phyloP scores from a whole-genome alignment of 352 stramenopile species.

The Globisporangium recalcitrans region DNA sequence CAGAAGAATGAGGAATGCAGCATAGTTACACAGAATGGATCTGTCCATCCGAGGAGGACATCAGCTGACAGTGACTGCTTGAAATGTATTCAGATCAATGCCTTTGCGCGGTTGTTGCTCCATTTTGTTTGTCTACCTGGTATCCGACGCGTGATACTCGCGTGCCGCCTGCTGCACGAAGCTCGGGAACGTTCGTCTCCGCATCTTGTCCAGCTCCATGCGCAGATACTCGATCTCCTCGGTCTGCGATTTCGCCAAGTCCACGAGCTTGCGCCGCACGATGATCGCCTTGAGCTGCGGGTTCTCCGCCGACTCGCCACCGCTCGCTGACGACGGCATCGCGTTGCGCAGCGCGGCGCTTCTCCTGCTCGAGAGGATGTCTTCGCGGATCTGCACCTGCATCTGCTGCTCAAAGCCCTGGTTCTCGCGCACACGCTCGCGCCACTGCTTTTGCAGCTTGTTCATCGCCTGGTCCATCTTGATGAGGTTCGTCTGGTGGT shows the following conservation, averaged over 20 bases:
- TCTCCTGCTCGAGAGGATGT: constrained; percentile 77
- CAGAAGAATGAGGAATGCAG: background rate
- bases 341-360: constrained; percentile 36
- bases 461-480: constrained; percentile 53
- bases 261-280: constrained; percentile 84
- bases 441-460: constrained; percentile 55
- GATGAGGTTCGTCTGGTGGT: constrained; percentile 53
- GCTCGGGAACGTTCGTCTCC: constrained; percentile 89
- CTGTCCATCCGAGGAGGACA: background rate
- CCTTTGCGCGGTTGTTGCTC: background rate
- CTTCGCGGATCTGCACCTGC: constrained; percentile 85
- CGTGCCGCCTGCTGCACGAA: constrained; percentile 62
- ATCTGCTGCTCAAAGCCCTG: constrained; percentile 61
- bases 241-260: constrained; percentile 86
- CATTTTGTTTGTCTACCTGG: constrained; percentile 5
- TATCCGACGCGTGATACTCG: constrained; percentile 26
- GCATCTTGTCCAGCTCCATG: constrained; percentile 88
- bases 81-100: background rate
- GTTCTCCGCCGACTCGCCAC: constrained; percentile 18
- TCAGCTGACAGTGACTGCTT: background rate
- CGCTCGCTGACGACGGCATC: background rate
- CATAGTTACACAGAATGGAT: too few relatives aligned
- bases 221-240: constrained; percentile 89
- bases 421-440: constrained; percentile 80
- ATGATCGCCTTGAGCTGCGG: constrained; percentile 83